Conservation (phyloP, 768 basidiomycete genomes). For the Lentinula sp. region DNA sequence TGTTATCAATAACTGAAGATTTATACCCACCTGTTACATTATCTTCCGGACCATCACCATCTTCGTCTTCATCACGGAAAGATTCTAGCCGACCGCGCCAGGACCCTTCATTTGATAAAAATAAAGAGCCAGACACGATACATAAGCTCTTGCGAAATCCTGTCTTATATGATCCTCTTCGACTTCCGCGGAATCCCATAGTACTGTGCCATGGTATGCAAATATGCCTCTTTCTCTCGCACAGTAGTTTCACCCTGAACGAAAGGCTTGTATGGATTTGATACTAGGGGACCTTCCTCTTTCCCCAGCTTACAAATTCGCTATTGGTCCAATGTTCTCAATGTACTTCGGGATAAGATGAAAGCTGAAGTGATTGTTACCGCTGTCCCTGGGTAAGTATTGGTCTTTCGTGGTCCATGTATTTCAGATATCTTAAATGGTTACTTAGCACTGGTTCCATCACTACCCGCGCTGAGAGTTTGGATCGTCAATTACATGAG, state of each 20-base stretch:
- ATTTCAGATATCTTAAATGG: neutral
- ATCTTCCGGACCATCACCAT: neutral
- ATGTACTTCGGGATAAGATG: slow-evolving; percentile 69
- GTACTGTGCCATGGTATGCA: slow-evolving; percentile 90
- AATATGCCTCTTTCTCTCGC: slow-evolving; percentile 3
- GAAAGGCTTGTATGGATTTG: slow-evolving; percentile 82
- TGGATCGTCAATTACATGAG: slow-evolving; percentile 66
- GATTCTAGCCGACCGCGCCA: slow-evolving; percentile 9
- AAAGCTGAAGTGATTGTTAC: slow-evolving; percentile 96
- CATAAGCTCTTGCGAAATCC: slow-evolving; percentile 74
- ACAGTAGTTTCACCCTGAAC: slow-evolving; percentile 28
- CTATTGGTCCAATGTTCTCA: slow-evolving; percentile 90
- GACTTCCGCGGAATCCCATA: slow-evolving; percentile 82
- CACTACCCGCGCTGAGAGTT: slow-evolving; percentile 64
- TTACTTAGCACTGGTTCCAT: slow-evolving; percentile 80
- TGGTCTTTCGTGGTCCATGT: neutral
- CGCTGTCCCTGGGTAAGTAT: slow-evolving; percentile 79
- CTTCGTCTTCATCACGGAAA: neutral
- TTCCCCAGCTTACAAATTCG: slow-evolving; percentile 84
- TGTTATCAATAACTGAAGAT: neutral
- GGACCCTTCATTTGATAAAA: slow-evolving; percentile 9
- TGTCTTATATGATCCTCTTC: slow-evolving; percentile 67
- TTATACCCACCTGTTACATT: neutral
- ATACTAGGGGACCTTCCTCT: slow-evolving; percentile 75
- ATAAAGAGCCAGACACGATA: slow-evolving; percentile 37